Evolutionary conservation across 148 eudicot species (phyloP).

Genomic region (Limonium bicolor): DNA sequence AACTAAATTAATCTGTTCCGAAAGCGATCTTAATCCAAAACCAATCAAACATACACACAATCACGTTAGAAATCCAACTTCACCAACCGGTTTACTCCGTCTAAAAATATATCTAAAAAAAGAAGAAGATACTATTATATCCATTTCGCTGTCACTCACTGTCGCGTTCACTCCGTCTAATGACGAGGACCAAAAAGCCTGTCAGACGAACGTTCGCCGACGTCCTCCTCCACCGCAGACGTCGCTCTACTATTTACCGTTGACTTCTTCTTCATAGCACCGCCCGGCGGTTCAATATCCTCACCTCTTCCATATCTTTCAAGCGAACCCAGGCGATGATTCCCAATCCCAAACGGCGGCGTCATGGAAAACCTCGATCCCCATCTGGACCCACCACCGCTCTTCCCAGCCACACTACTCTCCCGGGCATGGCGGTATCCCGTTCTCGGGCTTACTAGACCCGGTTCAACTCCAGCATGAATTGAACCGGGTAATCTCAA

Average conservation of each 20-base stretch:
- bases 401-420: neutral
- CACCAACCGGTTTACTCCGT: no score
- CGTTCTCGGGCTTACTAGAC: neutral
- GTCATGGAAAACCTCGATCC: neutral
- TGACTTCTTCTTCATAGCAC: neutral
- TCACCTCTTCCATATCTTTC: neutral
- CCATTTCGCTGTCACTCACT: no score
- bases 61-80: no score
- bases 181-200: slow-evolving; percentile 1
- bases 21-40: no score
- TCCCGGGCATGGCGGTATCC: neutral
- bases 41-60: no score
- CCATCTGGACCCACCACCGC: neutral
- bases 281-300: neutral
- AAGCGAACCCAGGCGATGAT: neutral
- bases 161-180: no score
- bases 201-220: slow-evolving; percentile 2
- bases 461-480: slow-evolving; percentile 17
- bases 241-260: neutral
- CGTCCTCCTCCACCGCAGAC: neutral
- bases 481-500: slow-evolving; percentile 44
- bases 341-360: neutral
- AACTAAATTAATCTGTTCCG: no score
- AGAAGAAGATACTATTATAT: no score
- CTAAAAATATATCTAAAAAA: no score